Evolutionary conservation across 1,139 yeast species (phyloP), one percentile per base, ranked within the genome.

Genomic region (Suhomyces anneliseae): DNA sequence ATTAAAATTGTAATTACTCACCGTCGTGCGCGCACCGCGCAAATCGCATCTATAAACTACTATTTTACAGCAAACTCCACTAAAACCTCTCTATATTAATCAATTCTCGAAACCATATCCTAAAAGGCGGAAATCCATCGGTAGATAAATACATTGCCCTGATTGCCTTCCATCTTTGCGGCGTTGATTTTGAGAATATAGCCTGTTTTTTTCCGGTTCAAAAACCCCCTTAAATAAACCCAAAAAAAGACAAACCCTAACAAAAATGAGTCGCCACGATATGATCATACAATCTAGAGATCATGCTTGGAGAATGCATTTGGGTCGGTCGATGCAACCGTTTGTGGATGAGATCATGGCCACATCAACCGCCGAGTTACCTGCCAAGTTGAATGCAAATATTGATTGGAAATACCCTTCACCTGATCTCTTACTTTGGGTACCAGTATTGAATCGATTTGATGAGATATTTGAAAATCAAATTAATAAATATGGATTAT

Each of bases 381-480:
- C 76, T 1, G 45, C 46, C 6, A 55, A 55, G 36, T 61, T 78
- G 39, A 48, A 50, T 7, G 55, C 54, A 11, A 66, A 75, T 50
- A 54, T 68, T 50, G 46, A 43, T 35, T 85, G 93, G 92, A 79
- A 81, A 51, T 72, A 85, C 39, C 87, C 92, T 3, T 74, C 83
- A 49, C 90, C 90, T 29, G 92, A 88, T 55, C 65, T 92, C 39
- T 78, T 79, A 54, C 85, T 84, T 51, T 92, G 96, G 95, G 78
- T 88, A 19, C 78, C 85, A 0, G 81, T 89, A 1, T 70, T 92
- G 54, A 87, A 90, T 63, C 74, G 85, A 54, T 82, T 90, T 57
- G 97, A 90, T 61, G 77, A 72, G 11, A 75, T 88, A 15, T 69
- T 89, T 47, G 87, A 83, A 45, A 55, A 57, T 5, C 67, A 77